These are phyloP conservation scores for Diddensiella caesifluorescens DNA, from an alignment of 805 yeast genomes.

Conservation along the genomic window DNA sequence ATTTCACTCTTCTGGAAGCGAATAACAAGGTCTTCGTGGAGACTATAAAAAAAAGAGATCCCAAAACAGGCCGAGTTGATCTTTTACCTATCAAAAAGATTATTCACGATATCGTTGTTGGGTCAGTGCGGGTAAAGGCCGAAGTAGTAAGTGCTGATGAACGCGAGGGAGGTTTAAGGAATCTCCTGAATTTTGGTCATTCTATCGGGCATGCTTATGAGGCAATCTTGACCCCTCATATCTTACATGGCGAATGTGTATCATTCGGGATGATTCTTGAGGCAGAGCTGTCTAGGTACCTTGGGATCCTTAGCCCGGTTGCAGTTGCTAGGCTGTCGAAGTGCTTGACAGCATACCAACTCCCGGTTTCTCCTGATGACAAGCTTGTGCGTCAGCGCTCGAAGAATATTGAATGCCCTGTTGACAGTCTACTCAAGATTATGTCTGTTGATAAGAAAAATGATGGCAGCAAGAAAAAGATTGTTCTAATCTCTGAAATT, in stretches of 20 bases:
- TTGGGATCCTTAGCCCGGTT: constrained; percentile 83
- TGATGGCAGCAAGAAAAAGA: constrained; percentile 85
- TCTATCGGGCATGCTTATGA: constrained; percentile 97
- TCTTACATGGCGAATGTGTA: constrained; percentile 98
- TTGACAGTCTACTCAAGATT: constrained; percentile 65
- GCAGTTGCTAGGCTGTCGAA: constrained; percentile 88
- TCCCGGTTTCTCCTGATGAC: constrained; percentile 77
- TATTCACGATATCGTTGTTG: constrained; percentile 70
- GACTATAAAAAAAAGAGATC: constrained; percentile 50
- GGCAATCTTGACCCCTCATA: constrained; percentile 94
- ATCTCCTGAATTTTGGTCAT: constrained; percentile 91
- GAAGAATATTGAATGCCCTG: constrained; percentile 64
- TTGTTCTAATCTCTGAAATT: constrained; percentile 74
- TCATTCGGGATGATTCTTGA: constrained; percentile 92
- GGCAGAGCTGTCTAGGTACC: constrained; percentile 90
- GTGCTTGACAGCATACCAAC: constrained; percentile 76
- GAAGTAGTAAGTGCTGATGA: constrained; percentile 91
- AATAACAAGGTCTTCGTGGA: constrained; percentile 65
- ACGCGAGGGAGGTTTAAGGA: constrained; percentile 90
- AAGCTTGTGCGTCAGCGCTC: constrained; percentile 65
- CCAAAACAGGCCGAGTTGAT: constrained; percentile 48
- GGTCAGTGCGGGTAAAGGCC: constrained; percentile 86
- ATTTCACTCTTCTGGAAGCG: constrained; percentile 77
- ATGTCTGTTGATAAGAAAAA: constrained; percentile 97
- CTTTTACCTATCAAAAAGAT: constrained; percentile 66